Conservation (phyloP, 164 flowering plant species). For the Kalanchoe fedtschenkoi region DNA sequence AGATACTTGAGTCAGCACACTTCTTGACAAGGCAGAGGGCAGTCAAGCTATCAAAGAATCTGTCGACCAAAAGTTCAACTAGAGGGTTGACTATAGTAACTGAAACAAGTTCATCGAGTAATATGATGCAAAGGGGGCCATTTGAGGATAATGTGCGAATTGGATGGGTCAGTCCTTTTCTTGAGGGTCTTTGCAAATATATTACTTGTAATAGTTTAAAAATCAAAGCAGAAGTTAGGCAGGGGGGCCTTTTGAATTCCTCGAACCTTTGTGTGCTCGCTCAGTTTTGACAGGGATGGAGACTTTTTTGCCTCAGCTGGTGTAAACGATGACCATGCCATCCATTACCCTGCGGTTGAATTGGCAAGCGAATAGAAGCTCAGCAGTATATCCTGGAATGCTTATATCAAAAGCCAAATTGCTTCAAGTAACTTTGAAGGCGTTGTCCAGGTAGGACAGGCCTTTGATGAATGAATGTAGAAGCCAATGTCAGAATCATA, state of each 20-base stretch:
- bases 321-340: conserved; percentile 68
- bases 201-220: conserved; percentile 64
- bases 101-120: conserved; percentile 69
- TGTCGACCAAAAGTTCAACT: conserved; percentile 26
- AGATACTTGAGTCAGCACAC: conserved; percentile 76
- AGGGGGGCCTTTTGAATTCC: conserved; percentile 82
- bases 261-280: conserved; percentile 86
- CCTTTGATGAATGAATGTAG: conserved; percentile 5
- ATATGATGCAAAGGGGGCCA: conserved; percentile 33
- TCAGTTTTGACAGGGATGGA: conserved; percentile 88
- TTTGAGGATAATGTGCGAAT: conserved; percentile 22
- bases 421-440: conserved; percentile 99
- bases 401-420: conserved; percentile 89
- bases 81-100: conserved; percentile 44
- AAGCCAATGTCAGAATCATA: not conserved
- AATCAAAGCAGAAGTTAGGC: conserved; percentile 84
- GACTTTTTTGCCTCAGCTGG: conserved; percentile 96
- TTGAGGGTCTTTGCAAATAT: conserved; percentile 87
- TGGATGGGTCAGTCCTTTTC: conserved; percentile 83
- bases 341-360: conserved; percentile 94
- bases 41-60: conserved; percentile 22
- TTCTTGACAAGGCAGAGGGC: conserved; percentile 57
- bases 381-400: conserved; percentile 88
- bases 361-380: conserved; percentile 77
- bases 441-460: conserved; percentile 71